A percentile compares a stretch with the other conserved stretches of the same genome.
Evolutionary conservation across 75 land plant species (phyloP).

Genomic region (Pinus tabuliformis): DNA sequence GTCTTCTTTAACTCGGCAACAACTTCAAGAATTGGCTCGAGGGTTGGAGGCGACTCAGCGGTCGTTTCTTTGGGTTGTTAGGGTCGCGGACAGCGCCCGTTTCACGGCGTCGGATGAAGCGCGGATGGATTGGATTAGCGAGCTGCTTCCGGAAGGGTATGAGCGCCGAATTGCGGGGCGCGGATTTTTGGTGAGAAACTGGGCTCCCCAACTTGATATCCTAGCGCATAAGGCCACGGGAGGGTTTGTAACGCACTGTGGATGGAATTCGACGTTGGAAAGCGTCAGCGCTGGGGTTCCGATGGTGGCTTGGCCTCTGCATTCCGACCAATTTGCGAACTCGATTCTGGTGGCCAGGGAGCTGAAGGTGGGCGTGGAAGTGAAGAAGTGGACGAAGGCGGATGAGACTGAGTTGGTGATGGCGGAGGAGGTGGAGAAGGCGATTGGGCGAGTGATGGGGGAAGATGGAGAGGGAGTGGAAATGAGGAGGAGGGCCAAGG

Average conservation of each 20-base stretch:
- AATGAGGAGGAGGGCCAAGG: no score
- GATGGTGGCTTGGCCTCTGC: constrained; percentile 18
- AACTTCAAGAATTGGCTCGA: not conserved
- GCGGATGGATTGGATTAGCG: not conserved
- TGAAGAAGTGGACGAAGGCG: no score
- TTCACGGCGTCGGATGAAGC: not conserved
- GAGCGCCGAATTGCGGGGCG: constrained; percentile 8
- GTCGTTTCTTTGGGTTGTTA: not conserved
- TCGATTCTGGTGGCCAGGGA: not conserved
- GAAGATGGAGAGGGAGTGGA: no score
- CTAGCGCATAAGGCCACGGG: constrained; percentile 10
- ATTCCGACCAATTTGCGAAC: constrained; percentile 11
- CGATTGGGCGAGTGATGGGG: no score
- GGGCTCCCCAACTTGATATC: constrained; percentile 18
- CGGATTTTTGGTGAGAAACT: constrained; percentile 12
- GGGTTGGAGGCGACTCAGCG: not conserved
- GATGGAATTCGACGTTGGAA: constrained; percentile 19
- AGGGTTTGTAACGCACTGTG: constrained; percentile 16
- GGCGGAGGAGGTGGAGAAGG: no score
- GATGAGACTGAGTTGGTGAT: no score
- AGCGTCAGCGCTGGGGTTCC: constrained; percentile 15
- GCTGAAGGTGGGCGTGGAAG: not conserved
- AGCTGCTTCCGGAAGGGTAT: constrained; percentile 17
- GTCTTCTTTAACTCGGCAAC: not conserved
- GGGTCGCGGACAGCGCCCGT: not conserved